These are phyloP conservation scores for Podaxis sp. DNA, from an alignment of 768 basidiomycete species.

Conservation along the genomic window DNA sequence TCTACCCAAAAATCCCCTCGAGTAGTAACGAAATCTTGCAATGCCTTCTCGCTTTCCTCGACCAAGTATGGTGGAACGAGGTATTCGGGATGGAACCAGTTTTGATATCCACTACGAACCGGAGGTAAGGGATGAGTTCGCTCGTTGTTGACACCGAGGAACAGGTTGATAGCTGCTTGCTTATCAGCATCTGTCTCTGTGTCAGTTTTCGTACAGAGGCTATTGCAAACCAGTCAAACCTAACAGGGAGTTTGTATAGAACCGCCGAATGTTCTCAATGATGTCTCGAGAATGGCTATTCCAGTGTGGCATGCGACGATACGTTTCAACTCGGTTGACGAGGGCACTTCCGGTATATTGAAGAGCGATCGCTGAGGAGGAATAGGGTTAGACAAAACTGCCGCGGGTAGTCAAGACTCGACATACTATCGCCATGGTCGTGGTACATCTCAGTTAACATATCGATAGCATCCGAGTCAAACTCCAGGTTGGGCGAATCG, in stretches of 20 bases:
- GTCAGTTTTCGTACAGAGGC: not conserved
- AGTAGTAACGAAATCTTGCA: slow-evolving; percentile 58
- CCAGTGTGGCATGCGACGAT: slow-evolving; percentile 95
- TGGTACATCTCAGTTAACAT: slow-evolving; percentile 99
- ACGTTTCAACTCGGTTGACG: slow-evolving; percentile 95
- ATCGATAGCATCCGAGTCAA: slow-evolving; percentile 93
- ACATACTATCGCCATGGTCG: slow-evolving; percentile 92
- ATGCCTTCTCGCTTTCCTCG: slow-evolving; percentile 60
- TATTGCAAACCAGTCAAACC: slow-evolving; percentile 42
- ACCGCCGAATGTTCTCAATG: slow-evolving; percentile 91
- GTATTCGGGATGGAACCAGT: slow-evolving; percentile 81
- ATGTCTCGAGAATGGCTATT: slow-evolving; percentile 96
- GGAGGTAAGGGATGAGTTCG: slow-evolving; percentile 48
- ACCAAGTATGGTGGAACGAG: slow-evolving; percentile 67
- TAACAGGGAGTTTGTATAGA: slow-evolving; percentile 91
- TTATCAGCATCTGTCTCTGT: slow-evolving; percentile 82
- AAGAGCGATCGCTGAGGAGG: slow-evolving; percentile 74
- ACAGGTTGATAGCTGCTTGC: slow-evolving; percentile 96
- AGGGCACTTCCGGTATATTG: slow-evolving; percentile 97
- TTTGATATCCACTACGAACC: slow-evolving; percentile 71
- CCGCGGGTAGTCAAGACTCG: not conserved
- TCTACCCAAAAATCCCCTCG: slow-evolving; percentile 84
- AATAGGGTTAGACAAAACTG: slow-evolving; percentile 1
- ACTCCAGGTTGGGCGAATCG: slow-evolving; percentile 78
- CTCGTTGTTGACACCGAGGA: slow-evolving; percentile 74